Evolutionary conservation across 2,329 filamentous ascomycete genomes (phyloP), one percentile per base, ranked within the genome.

Genomic region (Plectosphaerella cucumerina): DNA sequence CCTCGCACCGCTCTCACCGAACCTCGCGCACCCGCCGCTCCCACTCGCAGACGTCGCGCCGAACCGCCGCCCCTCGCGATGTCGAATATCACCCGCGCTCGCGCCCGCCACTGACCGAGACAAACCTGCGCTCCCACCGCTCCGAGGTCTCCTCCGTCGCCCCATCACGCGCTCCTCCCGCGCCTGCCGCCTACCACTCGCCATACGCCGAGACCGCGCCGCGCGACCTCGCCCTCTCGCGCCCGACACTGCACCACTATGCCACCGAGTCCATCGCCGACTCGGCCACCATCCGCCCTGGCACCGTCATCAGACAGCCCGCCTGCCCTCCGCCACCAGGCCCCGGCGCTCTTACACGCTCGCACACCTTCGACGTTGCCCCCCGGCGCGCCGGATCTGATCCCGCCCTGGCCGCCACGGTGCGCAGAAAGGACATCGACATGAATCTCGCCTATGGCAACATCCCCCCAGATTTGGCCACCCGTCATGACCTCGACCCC

Each of bases 391-490:
- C 39, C n/a, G 54, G 59, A 21, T 77, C 77, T 6, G 70, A 76
- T 18, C 66, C 71, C 1, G 62, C 70, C 10, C 56, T 74, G 18
- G 59, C 60, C 22, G 57, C 57, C 44, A 54, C 39, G 18, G 53
- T 46, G 54, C 59, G 59, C 54, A 61, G 60, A 53, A 74, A 78
- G 59, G 75, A 84, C 50, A 85, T 96, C 59, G 93, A 97, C 63
- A 91, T 96, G 89, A 80, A 96, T 64, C 77, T 97, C 8, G 93
- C 93, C 8, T 97, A 97, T 62, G 93, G 93, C 53, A 85, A 89
- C 48, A 76, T 94, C 0, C 89, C 88, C 1, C 84, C 89, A 51
- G 82, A 91, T 60, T 69, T 90, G 70, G 65, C 72, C 62, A 49
- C 69, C 67, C 65, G 74, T 59, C 59, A 73, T 61, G 71, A 81